Percentiles rank a stretch among this genome's conserved stretches.
Evolutionary conservation across 306 rosid species (phyloP).

Genomic region (Prunus salicina): DNA sequence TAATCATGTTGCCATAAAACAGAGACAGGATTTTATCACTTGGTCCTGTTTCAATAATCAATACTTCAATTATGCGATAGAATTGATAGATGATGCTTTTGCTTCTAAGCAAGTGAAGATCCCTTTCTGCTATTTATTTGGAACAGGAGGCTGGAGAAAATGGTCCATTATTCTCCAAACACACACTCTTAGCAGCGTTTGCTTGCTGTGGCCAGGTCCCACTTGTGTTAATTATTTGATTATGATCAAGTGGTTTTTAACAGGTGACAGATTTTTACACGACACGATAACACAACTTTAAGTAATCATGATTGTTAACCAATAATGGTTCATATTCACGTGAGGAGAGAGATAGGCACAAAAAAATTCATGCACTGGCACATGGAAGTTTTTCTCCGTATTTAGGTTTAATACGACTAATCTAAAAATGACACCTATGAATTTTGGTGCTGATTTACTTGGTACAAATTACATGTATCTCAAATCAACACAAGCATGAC

Average conservation of each 20-base stretch:
- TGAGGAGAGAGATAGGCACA: neutral
- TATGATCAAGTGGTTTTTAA: neutral
- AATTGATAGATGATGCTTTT: slow-evolving; percentile 8
- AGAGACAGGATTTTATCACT: neutral
- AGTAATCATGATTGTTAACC: neutral
- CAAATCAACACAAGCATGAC: neutral
- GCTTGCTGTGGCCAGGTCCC: slow-evolving; percentile 1
- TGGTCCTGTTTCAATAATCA: neutral
- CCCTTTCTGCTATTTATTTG: slow-evolving; percentile 15
- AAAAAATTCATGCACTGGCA: neutral
- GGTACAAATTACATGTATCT: neutral
- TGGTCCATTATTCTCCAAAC: neutral
- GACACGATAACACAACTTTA: neutral
- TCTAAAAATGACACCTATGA: neutral
- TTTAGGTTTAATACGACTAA: neutral
- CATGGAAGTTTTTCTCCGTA: neutral
- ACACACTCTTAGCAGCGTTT: neutral
- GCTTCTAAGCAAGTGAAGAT: slow-evolving; percentile 21
- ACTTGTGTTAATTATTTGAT: neutral
- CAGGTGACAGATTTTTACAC: neutral
- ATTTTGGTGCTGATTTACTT: neutral
- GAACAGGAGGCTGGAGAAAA: slow-evolving; percentile 4
- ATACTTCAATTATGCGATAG: neutral
- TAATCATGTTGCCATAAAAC: neutral
- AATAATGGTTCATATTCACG: neutral